Conservation (phyloP, 148 eudicot genomes). For the Bassia scoparia region DNA sequence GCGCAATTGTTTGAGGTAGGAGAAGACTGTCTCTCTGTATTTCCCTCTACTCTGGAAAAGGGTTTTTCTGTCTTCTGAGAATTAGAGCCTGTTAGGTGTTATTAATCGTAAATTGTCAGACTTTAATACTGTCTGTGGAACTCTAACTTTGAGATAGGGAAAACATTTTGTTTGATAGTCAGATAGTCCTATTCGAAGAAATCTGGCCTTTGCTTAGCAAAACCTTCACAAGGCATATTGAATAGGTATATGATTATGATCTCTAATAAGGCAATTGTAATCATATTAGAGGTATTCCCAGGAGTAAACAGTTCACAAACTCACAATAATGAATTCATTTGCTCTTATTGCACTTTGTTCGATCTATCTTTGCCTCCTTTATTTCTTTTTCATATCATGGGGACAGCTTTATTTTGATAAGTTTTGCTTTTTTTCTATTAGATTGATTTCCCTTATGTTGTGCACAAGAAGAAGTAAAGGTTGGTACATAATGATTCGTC, state of each 20-base stretch:
- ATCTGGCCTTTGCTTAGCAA: neutral
- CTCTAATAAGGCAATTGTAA: too few relatives aligned
- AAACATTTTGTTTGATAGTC: neutral
- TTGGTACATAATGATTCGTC: conserved; percentile 1
- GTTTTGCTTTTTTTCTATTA: neutral
- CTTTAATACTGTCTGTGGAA: neutral
- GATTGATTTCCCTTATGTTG: neutral
- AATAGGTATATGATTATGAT: neutral
- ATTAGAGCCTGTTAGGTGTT: too few relatives aligned
- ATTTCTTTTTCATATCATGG: neutral
- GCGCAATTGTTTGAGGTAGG: neutral
- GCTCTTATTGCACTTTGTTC: neutral
- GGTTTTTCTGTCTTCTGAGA: too few relatives aligned
- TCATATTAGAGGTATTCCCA: too few relatives aligned
- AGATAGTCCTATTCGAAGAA: neutral
- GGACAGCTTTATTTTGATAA: neutral
- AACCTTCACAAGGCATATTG: neutral
- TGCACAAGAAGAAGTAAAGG: neutral
- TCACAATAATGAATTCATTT: neutral
- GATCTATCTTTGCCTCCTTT: neutral
- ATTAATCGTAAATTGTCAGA: too few relatives aligned
- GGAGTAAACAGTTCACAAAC: neutral
- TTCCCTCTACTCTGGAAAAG: too few relatives aligned
- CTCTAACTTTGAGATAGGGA: neutral
- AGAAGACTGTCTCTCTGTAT: too few relatives aligned